Percentiles rank a stretch among this genome's conserved stretches.
Conservation (phyloP, 2,329 filamentous ascomycete species). For the Dactylellina haptotyla region DNA sequence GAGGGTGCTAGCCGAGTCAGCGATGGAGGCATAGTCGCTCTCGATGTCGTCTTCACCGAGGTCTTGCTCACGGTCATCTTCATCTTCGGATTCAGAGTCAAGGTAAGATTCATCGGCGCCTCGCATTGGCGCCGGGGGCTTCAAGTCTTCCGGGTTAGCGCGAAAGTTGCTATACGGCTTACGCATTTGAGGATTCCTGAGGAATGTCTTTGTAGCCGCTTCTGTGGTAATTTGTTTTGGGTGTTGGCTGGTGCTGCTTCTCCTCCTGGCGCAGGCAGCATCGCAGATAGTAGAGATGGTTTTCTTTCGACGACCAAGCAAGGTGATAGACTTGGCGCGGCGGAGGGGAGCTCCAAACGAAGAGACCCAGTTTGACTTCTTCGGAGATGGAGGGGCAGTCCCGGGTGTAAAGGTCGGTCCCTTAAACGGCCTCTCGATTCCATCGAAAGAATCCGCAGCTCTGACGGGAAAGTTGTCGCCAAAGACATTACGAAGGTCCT, state of each 20-base stretch:
- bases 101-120: conserved; percentile 22
- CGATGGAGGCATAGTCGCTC: conserved; percentile 44
- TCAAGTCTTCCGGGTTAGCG: conserved; percentile 23
- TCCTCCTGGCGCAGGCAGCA: conserved; percentile 15
- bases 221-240: conserved; percentile 16
- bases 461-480: conserved; percentile 49
- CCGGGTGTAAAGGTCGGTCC: neutral
- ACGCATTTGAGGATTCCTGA: conserved; percentile 50
- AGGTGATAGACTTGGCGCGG: conserved; percentile 33
- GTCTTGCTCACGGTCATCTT: conserved; percentile 18
- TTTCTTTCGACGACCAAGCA: conserved; percentile 33
- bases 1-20: conserved; percentile 46
- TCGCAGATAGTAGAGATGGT: conserved; percentile 28
- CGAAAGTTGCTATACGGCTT: conserved; percentile 52
- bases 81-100: conserved; percentile 38
- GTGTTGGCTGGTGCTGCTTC: conserved; percentile 35
- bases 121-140: conserved; percentile 33
- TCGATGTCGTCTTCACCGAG: conserved; percentile 4
- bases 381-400: conserved; percentile 20
- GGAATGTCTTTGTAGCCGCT: conserved; percentile 29
- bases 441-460: conserved; percentile 38
- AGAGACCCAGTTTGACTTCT: conserved; percentile 34
- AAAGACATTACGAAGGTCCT: conserved; percentile 49
- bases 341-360: conserved; percentile 25
- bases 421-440: conserved; percentile 19